phyloP scores from a whole-genome alignment of 768 basidiomycete genomes.

The Neoboletus subvelutipes region DNA sequence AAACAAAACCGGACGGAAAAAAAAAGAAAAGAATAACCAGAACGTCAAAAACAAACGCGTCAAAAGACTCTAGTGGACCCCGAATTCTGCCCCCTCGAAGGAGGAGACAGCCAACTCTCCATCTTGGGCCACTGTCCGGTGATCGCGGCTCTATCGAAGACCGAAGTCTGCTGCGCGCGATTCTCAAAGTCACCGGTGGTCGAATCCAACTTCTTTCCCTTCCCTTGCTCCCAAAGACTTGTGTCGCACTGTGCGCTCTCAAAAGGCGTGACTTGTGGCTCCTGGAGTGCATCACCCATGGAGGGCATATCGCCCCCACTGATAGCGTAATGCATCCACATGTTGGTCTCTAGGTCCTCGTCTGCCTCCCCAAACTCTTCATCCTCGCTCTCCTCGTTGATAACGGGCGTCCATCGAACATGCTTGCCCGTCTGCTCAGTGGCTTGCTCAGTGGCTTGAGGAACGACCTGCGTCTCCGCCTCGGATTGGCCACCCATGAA shows the following conservation, averaged over 20 bases:
- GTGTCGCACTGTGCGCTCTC: conserved; percentile 8
- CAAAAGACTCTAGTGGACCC: conserved; percentile 33
- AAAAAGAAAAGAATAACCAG: neutral
- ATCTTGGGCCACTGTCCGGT: conserved; percentile 36
- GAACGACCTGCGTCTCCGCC: conserved; percentile 1
- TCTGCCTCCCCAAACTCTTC: conserved; percentile 22
- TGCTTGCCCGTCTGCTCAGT: conserved; percentile 19
- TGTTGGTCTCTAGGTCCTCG: conserved; percentile 14
- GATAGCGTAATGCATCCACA: conserved; percentile 35
- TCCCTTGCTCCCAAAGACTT: conserved; percentile 25
- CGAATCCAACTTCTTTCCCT: conserved; percentile 19
- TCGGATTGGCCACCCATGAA: conserved; percentile 22
- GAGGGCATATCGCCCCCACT: conserved; percentile 24
- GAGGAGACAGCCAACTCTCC: conserved; percentile 34
- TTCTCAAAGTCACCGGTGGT: conserved; percentile 18
- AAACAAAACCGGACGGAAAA: neutral
- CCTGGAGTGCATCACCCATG: conserved; percentile 4
- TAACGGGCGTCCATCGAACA: conserved; percentile 26
- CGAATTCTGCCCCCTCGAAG: conserved; percentile 31
- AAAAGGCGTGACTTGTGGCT: neutral
- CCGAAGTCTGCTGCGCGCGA: conserved; percentile 26
- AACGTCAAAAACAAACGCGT: conserved; percentile 1
- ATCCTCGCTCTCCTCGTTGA: conserved; percentile 21
- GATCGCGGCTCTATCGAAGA: conserved; percentile 28
- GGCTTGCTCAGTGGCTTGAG: conserved; percentile 3